These are phyloP conservation scores for Alternaria viburni DNA, from an alignment of 2,329 filamentous ascomycete genomes.

Conservation along the genomic window DNA sequence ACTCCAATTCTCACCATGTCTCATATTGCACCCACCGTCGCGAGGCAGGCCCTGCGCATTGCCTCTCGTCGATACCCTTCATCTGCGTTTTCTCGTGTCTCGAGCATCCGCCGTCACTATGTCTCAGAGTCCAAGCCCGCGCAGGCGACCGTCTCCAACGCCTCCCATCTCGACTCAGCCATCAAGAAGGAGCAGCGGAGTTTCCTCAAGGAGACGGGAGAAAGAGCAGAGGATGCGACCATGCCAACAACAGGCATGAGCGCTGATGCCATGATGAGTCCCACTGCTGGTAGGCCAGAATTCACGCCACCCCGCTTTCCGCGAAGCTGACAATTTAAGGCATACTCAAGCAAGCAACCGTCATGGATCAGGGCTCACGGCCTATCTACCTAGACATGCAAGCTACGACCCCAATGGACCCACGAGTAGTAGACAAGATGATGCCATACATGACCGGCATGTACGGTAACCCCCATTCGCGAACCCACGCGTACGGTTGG, in stretches of 20 bases:
- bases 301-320: conserved; percentile 3
- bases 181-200: conserved; percentile 87
- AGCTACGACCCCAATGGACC: conserved; percentile 93
- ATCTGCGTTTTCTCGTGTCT: conserved; percentile 48
- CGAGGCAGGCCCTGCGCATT: conserved; percentile 75
- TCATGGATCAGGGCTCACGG: conserved; percentile 90
- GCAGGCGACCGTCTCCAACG: conserved; percentile 74
- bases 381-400: conserved; percentile 99
- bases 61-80: conserved; percentile 59
- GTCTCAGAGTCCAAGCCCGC: conserved; percentile 83
- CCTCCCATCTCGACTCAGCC: conserved; percentile 68
- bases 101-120: conserved; percentile 68
- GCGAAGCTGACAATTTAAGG: conserved; percentile 53
- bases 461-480: conserved; percentile 96
- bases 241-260: conserved; percentile 65
- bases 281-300: conserved; percentile 67
- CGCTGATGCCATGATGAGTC: conserved; percentile 75
- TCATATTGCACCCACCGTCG: conserved; percentile 65
- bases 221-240: conserved; percentile 61
- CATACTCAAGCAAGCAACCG: conserved; percentile 86
- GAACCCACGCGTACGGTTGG: conserved; percentile 98
- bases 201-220: conserved; percentile 67
- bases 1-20: conserved; percentile 49
- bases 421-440: conserved; percentile 95
- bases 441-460: conserved; percentile 90